phyloP scores from a whole-genome alignment of 805 yeast genomes.

The Saccharomycopsis javanensis region DNA sequence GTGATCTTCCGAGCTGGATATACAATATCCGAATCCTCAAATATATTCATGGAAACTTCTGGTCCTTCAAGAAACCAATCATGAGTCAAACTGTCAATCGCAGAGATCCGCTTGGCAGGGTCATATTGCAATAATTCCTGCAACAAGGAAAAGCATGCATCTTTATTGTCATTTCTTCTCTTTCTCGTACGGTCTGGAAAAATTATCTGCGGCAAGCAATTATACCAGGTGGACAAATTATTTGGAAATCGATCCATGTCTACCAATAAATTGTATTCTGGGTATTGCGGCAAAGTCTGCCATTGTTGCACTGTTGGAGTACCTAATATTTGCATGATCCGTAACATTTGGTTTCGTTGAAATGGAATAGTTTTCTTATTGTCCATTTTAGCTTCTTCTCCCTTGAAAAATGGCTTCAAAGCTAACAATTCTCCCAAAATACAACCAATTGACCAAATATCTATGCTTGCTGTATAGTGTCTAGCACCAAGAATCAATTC shows the following conservation, averaged over 20 bases:
- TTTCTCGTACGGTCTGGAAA: neutral
- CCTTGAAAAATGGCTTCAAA: constrained; percentile 87
- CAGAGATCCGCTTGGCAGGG: constrained; percentile 71
- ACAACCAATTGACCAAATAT: constrained; percentile 94
- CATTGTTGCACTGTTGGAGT: constrained; percentile 72
- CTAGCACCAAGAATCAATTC: constrained; percentile 84
- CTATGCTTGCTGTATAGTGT: constrained; percentile 88
- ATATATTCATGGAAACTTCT: constrained; percentile 63
- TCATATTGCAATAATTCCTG: constrained; percentile 67
- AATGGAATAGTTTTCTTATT: constrained; percentile 89
- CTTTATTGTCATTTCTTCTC: constrained; percentile 34
- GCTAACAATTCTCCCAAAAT: constrained; percentile 86
- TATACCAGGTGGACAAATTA: constrained; percentile 74
- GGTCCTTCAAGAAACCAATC: constrained; percentile 70
- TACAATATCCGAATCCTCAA: constrained; percentile 59
- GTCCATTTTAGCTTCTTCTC: constrained; percentile 95
- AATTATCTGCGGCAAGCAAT: neutral
- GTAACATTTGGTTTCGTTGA: constrained; percentile 84
- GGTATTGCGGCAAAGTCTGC: constrained; percentile 72
- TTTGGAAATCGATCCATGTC: constrained; percentile 53
- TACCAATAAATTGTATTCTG: constrained; percentile 66
- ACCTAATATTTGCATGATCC: constrained; percentile 88
- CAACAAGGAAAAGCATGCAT: constrained; percentile 56
- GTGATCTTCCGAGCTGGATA: constrained; percentile 77
- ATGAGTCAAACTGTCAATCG: constrained; percentile 65